phyloP scores from a whole-genome alignment of 2,329 filamentous ascomycete species.

The Alternaria gaisen region DNA sequence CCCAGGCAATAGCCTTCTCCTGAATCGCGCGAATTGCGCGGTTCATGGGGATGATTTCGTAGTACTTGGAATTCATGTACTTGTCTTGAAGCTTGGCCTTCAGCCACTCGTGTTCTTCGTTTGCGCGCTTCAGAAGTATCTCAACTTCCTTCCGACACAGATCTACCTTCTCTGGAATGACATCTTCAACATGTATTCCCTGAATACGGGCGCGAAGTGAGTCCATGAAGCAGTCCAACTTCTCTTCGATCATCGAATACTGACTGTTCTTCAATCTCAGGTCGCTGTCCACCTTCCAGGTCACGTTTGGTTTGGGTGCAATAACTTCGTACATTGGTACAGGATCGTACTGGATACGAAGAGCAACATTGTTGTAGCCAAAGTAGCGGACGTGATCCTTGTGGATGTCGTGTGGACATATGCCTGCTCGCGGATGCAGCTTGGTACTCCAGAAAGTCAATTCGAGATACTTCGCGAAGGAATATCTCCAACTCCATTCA shows the following conservation, averaged over 20 bases:
- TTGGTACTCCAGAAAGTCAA: constrained; percentile 94
- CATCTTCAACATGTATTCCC: constrained; percentile 89
- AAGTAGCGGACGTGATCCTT: constrained; percentile 94
- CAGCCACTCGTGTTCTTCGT: constrained; percentile 81
- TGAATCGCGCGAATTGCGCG: constrained; percentile 87
- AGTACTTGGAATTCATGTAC: constrained; percentile 94
- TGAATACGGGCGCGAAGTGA: constrained; percentile 86
- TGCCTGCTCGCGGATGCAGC: constrained; percentile 74
- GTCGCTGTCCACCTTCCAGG: constrained; percentile 98
- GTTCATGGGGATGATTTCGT: constrained; percentile 95
- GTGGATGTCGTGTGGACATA: constrained; percentile 92
- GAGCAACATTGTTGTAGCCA: constrained; percentile 82
- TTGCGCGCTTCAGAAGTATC: constrained; percentile 76
- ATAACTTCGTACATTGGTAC: constrained; percentile 95
- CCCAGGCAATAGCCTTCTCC: constrained; percentile 93
- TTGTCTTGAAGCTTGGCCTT: constrained; percentile 83
- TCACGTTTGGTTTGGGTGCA: constrained; percentile 87
- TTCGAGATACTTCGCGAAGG: constrained; percentile 98
- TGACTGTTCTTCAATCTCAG: constrained; percentile 92
- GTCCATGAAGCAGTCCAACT: constrained; percentile 84
- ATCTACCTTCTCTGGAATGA: constrained; percentile 86
- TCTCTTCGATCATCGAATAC: constrained; percentile 80
- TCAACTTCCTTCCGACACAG: constrained; percentile 85
- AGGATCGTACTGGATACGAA: constrained; percentile 90
- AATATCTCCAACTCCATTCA: constrained; percentile 95